Evolutionary conservation across 129 eudicot genomes (phyloP).

Genomic region (Centrapalus pauciflorus): DNA sequence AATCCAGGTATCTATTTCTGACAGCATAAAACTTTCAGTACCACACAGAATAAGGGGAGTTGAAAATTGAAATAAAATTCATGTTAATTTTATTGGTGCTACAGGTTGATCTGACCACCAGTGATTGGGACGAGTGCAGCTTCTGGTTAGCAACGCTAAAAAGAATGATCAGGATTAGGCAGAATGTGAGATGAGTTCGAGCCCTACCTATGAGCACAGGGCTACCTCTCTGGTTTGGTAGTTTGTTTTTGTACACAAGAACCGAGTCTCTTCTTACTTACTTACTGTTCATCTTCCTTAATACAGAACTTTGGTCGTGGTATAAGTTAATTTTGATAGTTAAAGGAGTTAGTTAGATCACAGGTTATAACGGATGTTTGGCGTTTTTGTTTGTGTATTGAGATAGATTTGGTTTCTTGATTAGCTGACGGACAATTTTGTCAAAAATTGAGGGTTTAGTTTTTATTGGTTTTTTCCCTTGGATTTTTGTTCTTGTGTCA

Average conservation of each 20-base stretch:
- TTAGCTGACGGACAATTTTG: background rate
- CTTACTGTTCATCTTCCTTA: background rate
- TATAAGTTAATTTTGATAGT: conserved; percentile 4
- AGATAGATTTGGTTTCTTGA: conserved; percentile 9
- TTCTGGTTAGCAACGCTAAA: conserved; percentile 83
- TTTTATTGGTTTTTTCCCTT: background rate
- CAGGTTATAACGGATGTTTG: background rate
- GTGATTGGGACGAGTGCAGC: conserved; percentile 91
- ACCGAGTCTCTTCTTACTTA: conserved; percentile 2
- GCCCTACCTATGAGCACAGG: no score
- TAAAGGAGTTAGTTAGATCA: conserved; percentile 15
- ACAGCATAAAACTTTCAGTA: background rate
- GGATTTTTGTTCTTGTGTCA: no score
- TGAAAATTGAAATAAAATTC: no score
- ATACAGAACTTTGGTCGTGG: background rate
- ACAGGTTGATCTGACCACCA: conserved; percentile 75
- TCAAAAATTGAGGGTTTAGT: background rate
- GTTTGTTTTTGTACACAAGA: conserved; percentile 25
- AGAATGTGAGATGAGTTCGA: conserved; percentile 40
- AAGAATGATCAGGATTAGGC: conserved; percentile 80
- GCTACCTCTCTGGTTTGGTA: no score
- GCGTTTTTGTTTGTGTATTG: conserved; percentile 1
- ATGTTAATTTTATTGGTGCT: background rate
- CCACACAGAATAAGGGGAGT: no score
- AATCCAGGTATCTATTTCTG: conserved; percentile 52